These are phyloP conservation scores for Tetracentron sinense DNA, from an alignment of 164 flowering plant genomes.

Conservation along the genomic window DNA sequence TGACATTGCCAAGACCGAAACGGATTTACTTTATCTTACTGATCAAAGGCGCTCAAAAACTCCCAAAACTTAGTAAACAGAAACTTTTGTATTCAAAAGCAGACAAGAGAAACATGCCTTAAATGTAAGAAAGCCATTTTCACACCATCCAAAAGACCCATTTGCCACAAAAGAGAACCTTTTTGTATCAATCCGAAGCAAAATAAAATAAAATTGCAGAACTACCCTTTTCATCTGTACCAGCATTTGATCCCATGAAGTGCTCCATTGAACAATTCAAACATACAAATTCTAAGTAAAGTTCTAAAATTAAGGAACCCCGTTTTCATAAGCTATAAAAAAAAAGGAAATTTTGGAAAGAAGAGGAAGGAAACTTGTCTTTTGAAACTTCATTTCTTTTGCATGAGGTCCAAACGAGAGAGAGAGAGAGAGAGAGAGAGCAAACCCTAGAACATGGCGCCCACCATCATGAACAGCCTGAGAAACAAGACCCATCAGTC, in stretches of 20 bases:
- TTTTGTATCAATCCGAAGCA: neutral
- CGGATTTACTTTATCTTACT: slow-evolving; percentile 15
- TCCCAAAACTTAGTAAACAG: neutral
- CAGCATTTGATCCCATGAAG: slow-evolving; percentile 34
- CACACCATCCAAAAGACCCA: slow-evolving; percentile 1
- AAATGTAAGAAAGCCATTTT: neutral
- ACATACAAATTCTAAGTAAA: neutral
- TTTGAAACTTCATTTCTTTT: neutral
- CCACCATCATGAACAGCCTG: slow-evolving; percentile 99
- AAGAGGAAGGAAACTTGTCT: slow-evolving; percentile 5
- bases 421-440: slow-evolving; percentile 23
- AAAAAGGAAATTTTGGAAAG: no score
- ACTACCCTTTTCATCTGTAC: neutral
- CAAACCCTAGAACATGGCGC: slow-evolving; percentile 98
- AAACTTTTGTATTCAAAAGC: neutral
- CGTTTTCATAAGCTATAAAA: no score
- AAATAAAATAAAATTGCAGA: no score
- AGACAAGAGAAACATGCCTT: neutral
- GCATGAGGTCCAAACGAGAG: slow-evolving; percentile 5
- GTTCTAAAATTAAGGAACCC: no score
- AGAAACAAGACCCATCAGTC: slow-evolving; percentile 98
- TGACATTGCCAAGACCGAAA: slow-evolving; percentile 20
- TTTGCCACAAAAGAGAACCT: neutral
- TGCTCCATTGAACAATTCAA: neutral
- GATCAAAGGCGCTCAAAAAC: slow-evolving; percentile 15